These are phyloP conservation scores for Colletotrichum melonis DNA, from an alignment of 2,329 filamentous ascomycete genomes.

Conservation along the genomic window DNA sequence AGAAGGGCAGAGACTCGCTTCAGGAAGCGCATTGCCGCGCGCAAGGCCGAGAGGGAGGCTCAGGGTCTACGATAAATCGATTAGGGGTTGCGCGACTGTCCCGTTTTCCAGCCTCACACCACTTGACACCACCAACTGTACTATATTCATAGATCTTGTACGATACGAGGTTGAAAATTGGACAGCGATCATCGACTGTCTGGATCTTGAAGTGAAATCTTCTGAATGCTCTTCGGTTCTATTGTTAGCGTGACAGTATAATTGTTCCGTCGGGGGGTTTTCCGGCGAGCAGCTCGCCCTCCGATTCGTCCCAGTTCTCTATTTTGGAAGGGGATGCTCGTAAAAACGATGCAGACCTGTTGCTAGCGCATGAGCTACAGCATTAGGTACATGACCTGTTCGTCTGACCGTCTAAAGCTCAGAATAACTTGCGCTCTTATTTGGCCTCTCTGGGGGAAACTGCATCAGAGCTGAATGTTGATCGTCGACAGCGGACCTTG, in stretches of 20 bases:
- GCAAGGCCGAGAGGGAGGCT: slow-evolving; percentile 72
- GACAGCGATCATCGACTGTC: slow-evolving; percentile 18
- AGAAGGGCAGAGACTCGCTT: slow-evolving; percentile 86
- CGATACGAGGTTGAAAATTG: slow-evolving; percentile 31
- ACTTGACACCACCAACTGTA: slow-evolving; percentile 34
- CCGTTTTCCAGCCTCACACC: slow-evolving; percentile 27
- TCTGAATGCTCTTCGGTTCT: background rate
- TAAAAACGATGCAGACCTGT: background rate
- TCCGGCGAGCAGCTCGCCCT: background rate
- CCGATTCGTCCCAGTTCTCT: slow-evolving; percentile 2
- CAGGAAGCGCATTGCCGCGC: slow-evolving; percentile 84
- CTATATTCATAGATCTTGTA: slow-evolving; percentile 35
- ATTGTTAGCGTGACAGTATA: slow-evolving; percentile 12
- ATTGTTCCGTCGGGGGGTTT: background rate
- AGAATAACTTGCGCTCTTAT: background rate
- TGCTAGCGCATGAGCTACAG: background rate
- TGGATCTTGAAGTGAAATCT: background rate
- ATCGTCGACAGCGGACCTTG: background rate
- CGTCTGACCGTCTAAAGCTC: too few species aligned
- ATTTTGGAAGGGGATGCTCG: background rate
- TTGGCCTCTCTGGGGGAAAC: background rate
- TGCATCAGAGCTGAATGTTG: background rate
- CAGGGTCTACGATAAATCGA: slow-evolving; percentile 40
- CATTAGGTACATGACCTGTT: background rate
- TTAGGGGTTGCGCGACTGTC: background rate